Evolutionary conservation across 352 stramenopile species (phyloP), one percentile per base, ranked within the genome.

Genomic region (Globisporangium cylindrosporum): DNA sequence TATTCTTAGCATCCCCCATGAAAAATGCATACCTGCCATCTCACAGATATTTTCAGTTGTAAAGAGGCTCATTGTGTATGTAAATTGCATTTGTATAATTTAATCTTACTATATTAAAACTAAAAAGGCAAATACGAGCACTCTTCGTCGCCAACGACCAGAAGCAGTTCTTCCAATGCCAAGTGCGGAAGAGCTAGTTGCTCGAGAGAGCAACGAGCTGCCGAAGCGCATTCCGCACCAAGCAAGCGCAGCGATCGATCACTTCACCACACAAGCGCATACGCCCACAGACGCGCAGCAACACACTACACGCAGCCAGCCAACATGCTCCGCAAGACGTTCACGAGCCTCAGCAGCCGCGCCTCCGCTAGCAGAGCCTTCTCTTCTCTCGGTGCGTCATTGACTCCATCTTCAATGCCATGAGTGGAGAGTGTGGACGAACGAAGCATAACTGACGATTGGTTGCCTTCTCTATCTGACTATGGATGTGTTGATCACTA

Each of bases 381-480:
- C 65, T 79, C 75, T 8, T 81, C 75, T 70, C 73, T 81, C 46
- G 75, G 75, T 81, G 68, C 34, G 24, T 34, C 34, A 15, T 48
- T 27, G 15, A 1, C 18, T 20, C 49, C n/a, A n/a, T 20, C 10
- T 51, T 59, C 41, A 25, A 49, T 55, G 12, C 25, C 24, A 58
- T 12, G 15, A 7, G 10, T 10, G 38, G 12, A 46, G 15, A 46
- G 38, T 10, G 14, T 27, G 24, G 8, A 27, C 18, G 29, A 60
- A 51, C 18, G 43, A 51, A 51, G 53, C 27, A 41, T 10, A n/a
- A 22, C 25, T 55, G 10, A 48, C 20, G 12, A 0, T 32, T 32
- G 27, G 3, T 20, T 53, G 10, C 32, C 57, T 54, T 25, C 9
- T 59, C 6, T 29, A 20, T 66, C 9, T 41, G 15, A 48, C 7